These are phyloP conservation scores for Candida nanaspora DNA, from an alignment of 805 yeast genomes.

Conservation along the genomic window DNA sequence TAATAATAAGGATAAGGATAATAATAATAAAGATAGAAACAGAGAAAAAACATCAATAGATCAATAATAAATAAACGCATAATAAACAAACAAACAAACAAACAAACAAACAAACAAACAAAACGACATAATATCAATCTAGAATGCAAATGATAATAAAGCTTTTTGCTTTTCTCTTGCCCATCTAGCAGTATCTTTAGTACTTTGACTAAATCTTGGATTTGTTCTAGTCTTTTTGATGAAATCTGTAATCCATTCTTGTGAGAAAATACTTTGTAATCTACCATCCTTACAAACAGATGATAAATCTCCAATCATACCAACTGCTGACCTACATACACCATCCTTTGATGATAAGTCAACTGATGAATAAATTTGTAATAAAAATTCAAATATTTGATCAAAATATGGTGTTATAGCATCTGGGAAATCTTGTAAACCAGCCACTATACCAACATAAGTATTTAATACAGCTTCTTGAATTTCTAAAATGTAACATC, in stretches of 20 bases:
- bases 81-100: too few relatives aligned
- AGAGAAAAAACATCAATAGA: too few relatives aligned
- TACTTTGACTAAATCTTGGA: slow-evolving; percentile 50
- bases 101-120: too few relatives aligned
- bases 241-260: slow-evolving; percentile 74
- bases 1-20: too few relatives aligned
- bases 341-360: slow-evolving; percentile 57
- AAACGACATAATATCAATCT: too few relatives aligned
- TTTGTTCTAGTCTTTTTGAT: slow-evolving; percentile 68
- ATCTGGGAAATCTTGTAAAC: slow-evolving; percentile 65
- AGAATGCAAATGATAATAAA: slow-evolving; percentile 5
- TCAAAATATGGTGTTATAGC: slow-evolving; percentile 58
- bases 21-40: too few relatives aligned
- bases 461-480: slow-evolving; percentile 92
- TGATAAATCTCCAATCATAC: slow-evolving; percentile 88
- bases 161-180: slow-evolving; percentile 78
- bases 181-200: slow-evolving; percentile 95
- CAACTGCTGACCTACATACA: slow-evolving; percentile 77
- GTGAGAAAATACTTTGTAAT: slow-evolving; percentile 55
- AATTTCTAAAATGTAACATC: slow-evolving; percentile 65
- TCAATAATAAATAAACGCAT: too few relatives aligned
- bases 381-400: slow-evolving; percentile 64
- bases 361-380: slow-evolving; percentile 50
- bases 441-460: slow-evolving; percentile 91
- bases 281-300: slow-evolving; percentile 78